Conservation (phyloP, 352 stramenopile species). For the Pythium utonaiense region DNA sequence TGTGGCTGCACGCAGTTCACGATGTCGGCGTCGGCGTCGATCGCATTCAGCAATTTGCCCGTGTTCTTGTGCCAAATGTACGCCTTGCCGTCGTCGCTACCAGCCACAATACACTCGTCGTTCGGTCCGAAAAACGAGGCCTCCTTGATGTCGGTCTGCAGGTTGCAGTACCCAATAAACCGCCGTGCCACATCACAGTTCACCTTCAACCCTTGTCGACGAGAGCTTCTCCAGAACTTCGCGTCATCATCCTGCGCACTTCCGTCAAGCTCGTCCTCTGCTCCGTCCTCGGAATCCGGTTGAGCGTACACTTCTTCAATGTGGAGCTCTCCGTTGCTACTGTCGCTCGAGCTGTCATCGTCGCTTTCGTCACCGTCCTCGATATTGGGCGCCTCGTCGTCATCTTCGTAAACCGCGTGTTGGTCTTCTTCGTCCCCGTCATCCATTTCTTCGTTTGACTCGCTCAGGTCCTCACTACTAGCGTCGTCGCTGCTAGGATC, state of each 20-base stretch:
- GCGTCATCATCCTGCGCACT: constrained; percentile 3
- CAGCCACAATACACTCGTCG: constrained; percentile 81
- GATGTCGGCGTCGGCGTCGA: constrained; percentile 82
- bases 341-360: constrained; percentile 12
- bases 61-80: constrained; percentile 85
- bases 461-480: constrained; percentile 27
- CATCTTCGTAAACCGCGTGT: constrained; percentile 19
- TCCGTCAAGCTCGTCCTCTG: constrained; percentile 12
- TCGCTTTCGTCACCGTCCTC: constrained; percentile 1
- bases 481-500: constrained; percentile 7
- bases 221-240: constrained; percentile 51
- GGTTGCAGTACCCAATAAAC: constrained; percentile 86
- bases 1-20: constrained; percentile 89
- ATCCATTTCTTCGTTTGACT: constrained; percentile 20
- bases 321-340: constrained; percentile 8
- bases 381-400: constrained; percentile 4
- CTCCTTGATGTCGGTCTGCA: constrained; percentile 90
- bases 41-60: constrained; percentile 74
- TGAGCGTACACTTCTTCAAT: constrained; percentile 12
- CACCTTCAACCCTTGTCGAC: constrained; percentile 34
- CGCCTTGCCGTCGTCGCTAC: constrained; percentile 82
- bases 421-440: constrained; percentile 12
- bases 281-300: constrained; percentile 15
- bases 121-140: constrained; percentile 85
- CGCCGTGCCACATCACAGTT: constrained; percentile 67